Evolutionary conservation across 2,329 filamentous ascomycete species (phyloP), one percentile per base, ranked within the genome.

Genomic region (Aphanocladium album): DNA sequence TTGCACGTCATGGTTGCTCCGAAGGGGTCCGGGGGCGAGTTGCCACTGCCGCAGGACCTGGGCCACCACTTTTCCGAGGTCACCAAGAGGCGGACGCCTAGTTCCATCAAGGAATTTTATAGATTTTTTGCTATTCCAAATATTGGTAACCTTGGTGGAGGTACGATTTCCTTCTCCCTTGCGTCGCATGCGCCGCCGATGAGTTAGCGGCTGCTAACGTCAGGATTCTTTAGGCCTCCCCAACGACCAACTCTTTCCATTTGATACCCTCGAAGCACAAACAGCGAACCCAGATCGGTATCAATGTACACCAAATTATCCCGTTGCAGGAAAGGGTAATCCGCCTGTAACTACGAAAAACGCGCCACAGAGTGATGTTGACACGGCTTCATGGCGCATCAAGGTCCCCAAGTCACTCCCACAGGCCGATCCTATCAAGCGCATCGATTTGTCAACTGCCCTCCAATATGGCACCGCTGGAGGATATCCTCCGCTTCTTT

Each of bases 401-500:
- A 78, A 84, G 5, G 86, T 96, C 0, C 93, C 91, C 27, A 90
- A 91, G 71, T 77, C 83, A 53, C 84, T 74, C 47, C 63, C 83
- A 3, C 80, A 83, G 51, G 68, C 77, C 49, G 83, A 93, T 67
- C 79, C 83, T 0, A 67, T 83, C 33, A 83, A 83, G 69, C 90
- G 89, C 76, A 90, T 96, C 67, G 93, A 96, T 71, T 76, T 96
- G 33, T 82, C 85, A 57, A 89, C 89, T 0, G 91, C 91, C 3
- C 79, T 97, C 57, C 93, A 97, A 75, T 97, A 97, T 77, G 91
- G 91, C 62, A 84, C 83, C n/a, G 87, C 89, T 2, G 82, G 89
- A 63, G 93, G 93, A 51, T 93, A 96, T 67, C 90, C 90, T 1
- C 86, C 91, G 0, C 79, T 97, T 25, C 84, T 86, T 63, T 84